phyloP scores from a whole-genome alignment of 2,329 filamentous ascomycete species.

The Dothiorella sarmentorum region DNA sequence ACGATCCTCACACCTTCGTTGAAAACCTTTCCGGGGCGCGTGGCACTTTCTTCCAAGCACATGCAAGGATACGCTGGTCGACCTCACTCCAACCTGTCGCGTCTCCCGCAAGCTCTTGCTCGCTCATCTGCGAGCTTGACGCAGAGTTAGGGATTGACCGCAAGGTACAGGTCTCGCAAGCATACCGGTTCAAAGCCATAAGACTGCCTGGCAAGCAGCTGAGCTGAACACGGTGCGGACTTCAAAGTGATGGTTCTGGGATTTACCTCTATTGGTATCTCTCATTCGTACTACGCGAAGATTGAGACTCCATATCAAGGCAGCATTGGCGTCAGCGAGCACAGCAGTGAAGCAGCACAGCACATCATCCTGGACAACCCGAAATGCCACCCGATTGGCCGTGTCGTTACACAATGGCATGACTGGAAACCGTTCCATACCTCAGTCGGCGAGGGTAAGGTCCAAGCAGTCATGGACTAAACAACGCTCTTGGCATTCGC shows the following conservation, averaged over 20 bases:
- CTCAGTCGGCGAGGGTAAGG: conserved; percentile 12
- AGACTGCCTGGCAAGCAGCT: conserved; percentile 24
- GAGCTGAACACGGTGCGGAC: conserved; percentile 26
- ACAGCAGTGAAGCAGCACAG: conserved; percentile 43
- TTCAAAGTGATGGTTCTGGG: conserved; percentile 19
- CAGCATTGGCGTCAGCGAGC: conserved; percentile 47
- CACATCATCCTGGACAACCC: not conserved
- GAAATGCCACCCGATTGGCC: not conserved
- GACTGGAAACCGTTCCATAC: not conserved
- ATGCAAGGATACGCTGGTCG: conserved; percentile 16
- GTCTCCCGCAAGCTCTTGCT: conserved; percentile 30
- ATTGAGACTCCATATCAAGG: conserved; percentile 16
- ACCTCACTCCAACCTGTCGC: conserved; percentile 21
- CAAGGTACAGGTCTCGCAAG: conserved; percentile 18
- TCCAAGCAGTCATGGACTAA: not conserved
- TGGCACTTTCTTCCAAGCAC: conserved; percentile 7
- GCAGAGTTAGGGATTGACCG: conserved; percentile 26
- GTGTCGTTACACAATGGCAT: not conserved
- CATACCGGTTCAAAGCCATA: conserved; percentile 16
- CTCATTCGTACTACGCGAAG: conserved; percentile 11
- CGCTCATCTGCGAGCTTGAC: conserved; percentile 34
- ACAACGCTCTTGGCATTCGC: not conserved
- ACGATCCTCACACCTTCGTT: conserved; percentile 28
- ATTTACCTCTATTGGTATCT: conserved; percentile 7
- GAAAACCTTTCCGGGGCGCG: conserved; percentile 12